These are phyloP conservation scores for Fusarium albosuccineum DNA, from an alignment of 2,329 filamentous ascomycete genomes.

Conservation along the genomic window DNA sequence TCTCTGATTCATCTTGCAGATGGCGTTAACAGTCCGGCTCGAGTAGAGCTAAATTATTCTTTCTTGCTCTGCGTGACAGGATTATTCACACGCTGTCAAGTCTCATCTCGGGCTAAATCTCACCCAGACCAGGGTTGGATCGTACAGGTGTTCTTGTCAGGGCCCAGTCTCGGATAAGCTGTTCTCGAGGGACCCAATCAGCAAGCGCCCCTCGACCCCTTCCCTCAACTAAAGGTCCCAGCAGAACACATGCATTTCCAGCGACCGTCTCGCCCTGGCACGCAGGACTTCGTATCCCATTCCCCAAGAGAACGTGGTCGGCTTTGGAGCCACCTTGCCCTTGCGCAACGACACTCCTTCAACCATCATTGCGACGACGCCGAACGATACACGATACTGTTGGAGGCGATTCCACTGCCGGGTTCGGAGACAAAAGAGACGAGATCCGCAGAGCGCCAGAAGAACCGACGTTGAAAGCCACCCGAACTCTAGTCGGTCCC, in stretches of 20 bases:
- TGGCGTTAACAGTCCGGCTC: neutral
- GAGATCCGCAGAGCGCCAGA: constrained; percentile 1
- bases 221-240: constrained; percentile 30
- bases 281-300: constrained; percentile 38
- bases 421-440: neutral
- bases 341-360: constrained; percentile 25
- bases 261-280: constrained; percentile 37
- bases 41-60: neutral
- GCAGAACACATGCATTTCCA: constrained; percentile 38
- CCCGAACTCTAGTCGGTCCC: constrained; percentile 7
- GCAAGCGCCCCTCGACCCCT: constrained; percentile 26
- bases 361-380: constrained; percentile 17
- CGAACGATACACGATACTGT: constrained; percentile 16
- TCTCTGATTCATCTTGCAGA: no score
- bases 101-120: constrained; percentile 26
- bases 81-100: constrained; percentile 4
- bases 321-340: constrained; percentile 40
- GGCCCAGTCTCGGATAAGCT: constrained; percentile 20
- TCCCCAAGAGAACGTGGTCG: constrained; percentile 34
- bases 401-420: neutral
- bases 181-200: constrained; percentile 37
- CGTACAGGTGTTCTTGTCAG: constrained; percentile 21
- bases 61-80: neutral
- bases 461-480: constrained; percentile 16
- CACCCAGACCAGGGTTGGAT: constrained; percentile 15